phyloP scores from a whole-genome alignment of 148 eudicot genomes.

The Rhododendron molle region DNA sequence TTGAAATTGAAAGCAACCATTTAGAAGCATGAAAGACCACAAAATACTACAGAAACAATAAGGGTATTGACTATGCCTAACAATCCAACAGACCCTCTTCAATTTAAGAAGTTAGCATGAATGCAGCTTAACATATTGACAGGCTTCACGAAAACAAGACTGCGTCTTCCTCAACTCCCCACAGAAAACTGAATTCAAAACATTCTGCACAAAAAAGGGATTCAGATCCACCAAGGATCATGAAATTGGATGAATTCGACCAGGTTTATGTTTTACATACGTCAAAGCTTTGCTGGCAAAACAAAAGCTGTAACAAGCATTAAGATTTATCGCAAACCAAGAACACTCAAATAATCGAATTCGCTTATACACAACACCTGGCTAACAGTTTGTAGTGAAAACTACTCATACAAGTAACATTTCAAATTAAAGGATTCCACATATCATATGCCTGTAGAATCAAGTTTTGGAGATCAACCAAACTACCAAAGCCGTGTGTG shows the following conservation, averaged over 20 bases:
- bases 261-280: neutral
- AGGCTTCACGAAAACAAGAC: neutral
- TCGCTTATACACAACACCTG: neutral
- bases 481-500: neutral
- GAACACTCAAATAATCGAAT: neutral
- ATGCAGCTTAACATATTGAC: neutral
- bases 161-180: neutral
- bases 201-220: neutral
- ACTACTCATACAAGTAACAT: neutral
- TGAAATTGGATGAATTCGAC: neutral
- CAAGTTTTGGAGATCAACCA: neutral
- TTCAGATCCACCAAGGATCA: neutral
- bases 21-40: neutral
- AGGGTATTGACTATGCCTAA: neutral
- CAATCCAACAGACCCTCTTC: neutral
- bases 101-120: neutral
- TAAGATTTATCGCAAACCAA: neutral
- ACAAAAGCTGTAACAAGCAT: neutral
- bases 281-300: neutral
- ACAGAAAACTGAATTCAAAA: neutral
- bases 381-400: neutral
- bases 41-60: neutral
- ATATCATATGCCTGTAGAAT: neutral
- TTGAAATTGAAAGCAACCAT: neutral
- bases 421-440: neutral